Evolutionary conservation across 495 filamentous ascomycete genomes (phyloP), one percentile per base, ranked within the genome.

Genomic region (Schizothecium vesticola): DNA sequence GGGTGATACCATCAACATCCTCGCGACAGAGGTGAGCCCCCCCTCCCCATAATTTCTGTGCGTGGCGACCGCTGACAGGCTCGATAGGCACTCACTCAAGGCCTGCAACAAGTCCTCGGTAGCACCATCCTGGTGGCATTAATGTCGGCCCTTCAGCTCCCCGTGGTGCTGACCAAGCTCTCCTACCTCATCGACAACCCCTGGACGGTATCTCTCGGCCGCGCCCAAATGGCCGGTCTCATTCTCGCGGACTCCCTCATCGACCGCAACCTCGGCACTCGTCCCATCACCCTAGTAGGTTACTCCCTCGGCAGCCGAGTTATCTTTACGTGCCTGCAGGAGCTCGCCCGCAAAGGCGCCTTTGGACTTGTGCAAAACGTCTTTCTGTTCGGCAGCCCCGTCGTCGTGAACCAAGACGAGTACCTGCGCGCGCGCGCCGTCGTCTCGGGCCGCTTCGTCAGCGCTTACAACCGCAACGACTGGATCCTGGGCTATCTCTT

Each of bases 401-500:
- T 97, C 21, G 94, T 99, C 16, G 92, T 92, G 13, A 97, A 92
- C 75, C 90, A 88, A 67, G 95, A 98, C 67, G 96, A 99, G 67
- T 98, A 94, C 75, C 74, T 93, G 22, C 89, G 86, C 69, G 91
- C 89, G 10, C 86, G 91, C 55, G 86, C 89, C 31, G 91, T 96
- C 8, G 91, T 99, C 1, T 85, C 91, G 11, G 95, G 96, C 6
- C 85, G 94, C 43, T 97, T 97, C 71, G 89, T 99, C 61, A 99
- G 97, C 75, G 95, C 93, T 7, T 98, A 96, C 79, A 89, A 94
- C 57, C 90, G 86, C 22, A 96, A 94, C 73, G 95, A 99, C 77
- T 99, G 96, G 95, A 98, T 99, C 74, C 78, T 99, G 31, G 94
- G 95, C 5, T 99, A 99, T 73, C 86, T 99, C 7, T 99, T 99